Evolutionary conservation across 352 stramenopile species (phyloP).

Genomic region (Globisporangium emineosum): DNA sequence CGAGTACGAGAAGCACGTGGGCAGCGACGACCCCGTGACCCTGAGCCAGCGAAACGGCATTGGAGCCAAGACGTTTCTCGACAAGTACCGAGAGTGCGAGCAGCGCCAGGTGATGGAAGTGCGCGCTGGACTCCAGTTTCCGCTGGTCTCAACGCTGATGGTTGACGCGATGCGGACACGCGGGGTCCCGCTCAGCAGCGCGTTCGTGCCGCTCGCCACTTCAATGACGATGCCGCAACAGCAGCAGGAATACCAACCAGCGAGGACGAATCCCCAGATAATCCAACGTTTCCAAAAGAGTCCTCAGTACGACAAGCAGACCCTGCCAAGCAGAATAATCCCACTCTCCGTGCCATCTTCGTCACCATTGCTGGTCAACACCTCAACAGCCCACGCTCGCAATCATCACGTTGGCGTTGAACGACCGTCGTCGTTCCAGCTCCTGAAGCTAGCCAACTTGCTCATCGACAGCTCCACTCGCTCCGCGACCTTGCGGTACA

Average conservation of each 20-base stretch:
- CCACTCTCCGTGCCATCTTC: neutral
- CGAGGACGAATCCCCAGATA: neutral
- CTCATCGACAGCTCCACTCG: constrained; percentile 56
- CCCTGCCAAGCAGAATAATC: neutral
- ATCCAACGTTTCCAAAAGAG: neutral
- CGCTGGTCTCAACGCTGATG: constrained; percentile 10
- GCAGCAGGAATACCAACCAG: neutral
- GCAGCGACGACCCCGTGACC: constrained; percentile 10
- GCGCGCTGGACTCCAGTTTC: constrained; percentile 7
- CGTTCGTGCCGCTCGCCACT: neutral
- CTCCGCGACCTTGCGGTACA: constrained; percentile 17
- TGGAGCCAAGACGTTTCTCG: constrained; percentile 37
- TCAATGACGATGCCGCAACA: neutral
- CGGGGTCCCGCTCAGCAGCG: neutral
- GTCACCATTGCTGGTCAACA: neutral
- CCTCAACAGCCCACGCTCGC: neutral
- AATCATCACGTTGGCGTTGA: neutral
- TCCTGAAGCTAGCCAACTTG: constrained; percentile 31
- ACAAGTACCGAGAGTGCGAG: constrained; percentile 48
- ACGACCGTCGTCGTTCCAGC: constrained; percentile 5
- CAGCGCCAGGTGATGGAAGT: constrained; percentile 18
- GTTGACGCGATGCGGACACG: neutral
- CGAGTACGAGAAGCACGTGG: constrained; percentile 57
- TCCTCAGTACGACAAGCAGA: neutral
- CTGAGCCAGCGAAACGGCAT: constrained; percentile 15